These are phyloP conservation scores for Pichia sp. DNA, from an alignment of 1,139 yeast species.

Conservation along the genomic window DNA sequence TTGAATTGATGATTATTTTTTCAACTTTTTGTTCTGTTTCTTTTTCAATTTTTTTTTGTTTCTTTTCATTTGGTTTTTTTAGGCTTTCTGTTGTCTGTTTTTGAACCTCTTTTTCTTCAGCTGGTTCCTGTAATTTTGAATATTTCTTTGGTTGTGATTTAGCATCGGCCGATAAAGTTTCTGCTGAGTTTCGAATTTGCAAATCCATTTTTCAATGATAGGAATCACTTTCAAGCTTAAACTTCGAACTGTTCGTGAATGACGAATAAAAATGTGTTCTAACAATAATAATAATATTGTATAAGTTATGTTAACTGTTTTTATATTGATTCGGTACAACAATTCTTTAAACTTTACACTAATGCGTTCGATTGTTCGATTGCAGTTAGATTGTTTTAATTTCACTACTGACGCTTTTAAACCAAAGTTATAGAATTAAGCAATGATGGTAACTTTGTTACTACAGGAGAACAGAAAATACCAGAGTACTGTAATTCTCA, in stretches of 20 bases:
- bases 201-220: slow-evolving; percentile 8
- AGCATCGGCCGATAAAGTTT: slow-evolving; percentile 1
- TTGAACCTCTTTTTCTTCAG: background rate
- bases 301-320: background rate
- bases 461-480: too few relatives aligned
- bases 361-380: background rate
- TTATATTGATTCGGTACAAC: background rate
- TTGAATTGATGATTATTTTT: too few relatives aligned
- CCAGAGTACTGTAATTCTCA: too few relatives aligned
- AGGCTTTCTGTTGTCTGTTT: background rate
- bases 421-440: too few relatives aligned
- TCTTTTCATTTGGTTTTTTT: too few relatives aligned
- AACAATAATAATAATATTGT: slow-evolving; percentile 4
- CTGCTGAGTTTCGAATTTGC: slow-evolving; percentile 5
- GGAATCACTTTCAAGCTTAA: slow-evolving; percentile 7
- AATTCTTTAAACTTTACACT: background rate
- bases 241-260: slow-evolving; percentile 9
- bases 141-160: background rate
- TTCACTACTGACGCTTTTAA: too few relatives aligned
- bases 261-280: slow-evolving; percentile 5
- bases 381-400: too few relatives aligned
- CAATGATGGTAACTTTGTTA: too few relatives aligned
- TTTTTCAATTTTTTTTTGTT: too few relatives aligned
- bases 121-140: background rate
- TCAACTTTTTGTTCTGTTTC: too few relatives aligned